Evolutionary conservation across 2,329 filamentous ascomycete genomes (phyloP).

Genomic region (Aureobasidium sp.): DNA sequence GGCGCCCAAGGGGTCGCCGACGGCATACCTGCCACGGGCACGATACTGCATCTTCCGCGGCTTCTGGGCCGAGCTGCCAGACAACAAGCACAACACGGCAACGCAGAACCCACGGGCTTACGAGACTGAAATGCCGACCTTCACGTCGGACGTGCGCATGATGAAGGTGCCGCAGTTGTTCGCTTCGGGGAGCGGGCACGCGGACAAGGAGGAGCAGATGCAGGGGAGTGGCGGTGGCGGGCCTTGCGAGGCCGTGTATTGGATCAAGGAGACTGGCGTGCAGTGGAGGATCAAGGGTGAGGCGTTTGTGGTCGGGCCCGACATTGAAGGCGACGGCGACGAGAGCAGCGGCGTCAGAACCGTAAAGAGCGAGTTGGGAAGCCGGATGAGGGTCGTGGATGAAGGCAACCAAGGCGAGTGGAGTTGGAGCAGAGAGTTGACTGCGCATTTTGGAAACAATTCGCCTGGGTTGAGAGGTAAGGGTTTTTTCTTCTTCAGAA

Average conservation of each 20-base stretch:
- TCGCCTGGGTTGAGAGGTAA: constrained; percentile 69
- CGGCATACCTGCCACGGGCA: constrained; percentile 48
- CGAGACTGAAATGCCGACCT: constrained; percentile 69
- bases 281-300: constrained; percentile 82
- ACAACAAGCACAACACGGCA: constrained; percentile 66
- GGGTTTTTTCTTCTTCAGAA: constrained; percentile 14
- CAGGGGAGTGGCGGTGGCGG: constrained; percentile 57
- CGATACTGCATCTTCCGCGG: constrained; percentile 81
- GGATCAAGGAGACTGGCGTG: constrained; percentile 61
- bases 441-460: constrained; percentile 83
- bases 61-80: constrained; percentile 68
- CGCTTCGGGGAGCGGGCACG: constrained; percentile 41
- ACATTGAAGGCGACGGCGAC: constrained; percentile 49
- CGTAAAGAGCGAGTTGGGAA: constrained; percentile 53
- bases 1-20: constrained; percentile 35
- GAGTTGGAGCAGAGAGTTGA: constrained; percentile 74
- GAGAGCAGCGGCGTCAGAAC: constrained; percentile 49
- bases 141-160: constrained; percentile 88
- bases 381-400: constrained; percentile 55
- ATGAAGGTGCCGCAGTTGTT: constrained; percentile 70
- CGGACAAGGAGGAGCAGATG: constrained; percentile 36
- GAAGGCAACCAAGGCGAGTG: constrained; percentile 48
- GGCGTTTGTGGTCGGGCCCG: constrained; percentile 67
- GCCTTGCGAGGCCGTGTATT: constrained; percentile 76
- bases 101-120: constrained; percentile 63